Percentiles rank a stretch among this genome's conserved stretches.
Conservation (phyloP, 2,329 filamentous ascomycete species). For the Alternaria tenuissima region DNA sequence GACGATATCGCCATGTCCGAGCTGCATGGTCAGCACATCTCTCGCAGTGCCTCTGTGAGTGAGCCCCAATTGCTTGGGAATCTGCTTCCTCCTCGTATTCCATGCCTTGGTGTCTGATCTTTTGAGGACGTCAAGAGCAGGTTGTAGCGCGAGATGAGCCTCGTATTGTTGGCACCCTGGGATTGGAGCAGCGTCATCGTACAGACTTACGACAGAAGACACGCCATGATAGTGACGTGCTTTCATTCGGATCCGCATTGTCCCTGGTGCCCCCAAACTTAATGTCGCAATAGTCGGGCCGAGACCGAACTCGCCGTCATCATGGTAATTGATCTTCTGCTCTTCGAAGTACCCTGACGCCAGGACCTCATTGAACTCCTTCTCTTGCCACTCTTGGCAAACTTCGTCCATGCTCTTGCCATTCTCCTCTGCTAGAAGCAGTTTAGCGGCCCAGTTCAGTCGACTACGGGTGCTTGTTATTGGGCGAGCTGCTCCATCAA, state of each 20-base stretch:
- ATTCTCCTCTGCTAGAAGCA: slow-evolving; percentile 47
- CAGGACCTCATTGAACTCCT: slow-evolving; percentile 70
- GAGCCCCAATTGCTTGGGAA: slow-evolving; percentile 51
- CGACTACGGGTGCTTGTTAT: slow-evolving; percentile 62
- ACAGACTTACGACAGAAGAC: slow-evolving; percentile 39
- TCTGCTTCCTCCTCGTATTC: slow-evolving; percentile 35
- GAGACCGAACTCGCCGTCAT: slow-evolving; percentile 70
- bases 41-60: slow-evolving; percentile 40
- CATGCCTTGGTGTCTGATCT: slow-evolving; percentile 29
- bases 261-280: slow-evolving; percentile 65
- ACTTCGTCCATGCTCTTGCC: slow-evolving; percentile 20
- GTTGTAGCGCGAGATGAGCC: slow-evolving; percentile 43
- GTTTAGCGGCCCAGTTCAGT: slow-evolving; percentile 64
- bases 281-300: slow-evolving; percentile 68
- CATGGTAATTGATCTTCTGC: slow-evolving; percentile 68
- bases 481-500: slow-evolving; percentile 42
- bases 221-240: slow-evolving; percentile 55
- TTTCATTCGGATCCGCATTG: slow-evolving; percentile 68
- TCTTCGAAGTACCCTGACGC: slow-evolving; percentile 69
- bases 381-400: slow-evolving; percentile 19
- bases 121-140: slow-evolving; percentile 37
- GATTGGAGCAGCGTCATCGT: slow-evolving; percentile 42
- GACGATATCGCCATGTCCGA: slow-evolving; percentile 71
- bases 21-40: slow-evolving; percentile 55
- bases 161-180: slow-evolving; percentile 46